Base-by-base conservation (phyloP, 768 basidiomycete genomes). In the Nidularia sp. region DNA sequence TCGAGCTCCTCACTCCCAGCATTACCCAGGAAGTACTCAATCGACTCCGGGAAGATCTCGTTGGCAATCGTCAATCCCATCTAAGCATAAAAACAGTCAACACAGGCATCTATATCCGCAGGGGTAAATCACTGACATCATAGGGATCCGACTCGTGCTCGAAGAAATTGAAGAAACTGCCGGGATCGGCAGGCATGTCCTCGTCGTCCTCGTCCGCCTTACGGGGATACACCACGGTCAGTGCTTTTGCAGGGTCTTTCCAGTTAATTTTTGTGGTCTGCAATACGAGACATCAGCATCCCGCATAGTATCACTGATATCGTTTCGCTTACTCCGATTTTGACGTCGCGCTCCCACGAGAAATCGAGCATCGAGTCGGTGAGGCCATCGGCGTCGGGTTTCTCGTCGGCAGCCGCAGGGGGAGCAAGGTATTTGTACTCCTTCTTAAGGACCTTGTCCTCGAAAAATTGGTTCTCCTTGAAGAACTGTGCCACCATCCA, bases 141-240 rank as follows among this genome's bases (percentile, higher is more conserved):
- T 75, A 79, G 10, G 80, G 77, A 62, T 92, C 90, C 36, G 71
- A 62, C 8, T 76, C 74, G 55, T 76, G 62, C 68, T 88, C 90
- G 55, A 93, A 92, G 63, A 88, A 86, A 72, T 92, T 91, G 79
- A 93, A 93, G 75, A 93, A 91, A 62, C 85, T 90, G 51, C 91
- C 91, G 47, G 78, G 69, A 47, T 93, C 91, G 25, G 79, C 74
- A 41, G 77, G 71, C 49, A 78, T 58, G 33, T 86, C 85, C 25
- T 81, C 79, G 13, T 87, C 88, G 25, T 79, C 80, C 6, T 83
- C 83, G 47, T 75, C 84, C 33, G 64, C 60, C 50, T 81, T 77
- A 34, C 85, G 83, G 36, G 90, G 89, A 66, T 93, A 86, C 50
- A 86, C 58, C 64, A 90, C 90, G 22, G 88, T 90, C 64, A 93